Conservation (phyloP, 495 filamentous ascomycete species). For the Aspergillus incahuasiensis region DNA sequence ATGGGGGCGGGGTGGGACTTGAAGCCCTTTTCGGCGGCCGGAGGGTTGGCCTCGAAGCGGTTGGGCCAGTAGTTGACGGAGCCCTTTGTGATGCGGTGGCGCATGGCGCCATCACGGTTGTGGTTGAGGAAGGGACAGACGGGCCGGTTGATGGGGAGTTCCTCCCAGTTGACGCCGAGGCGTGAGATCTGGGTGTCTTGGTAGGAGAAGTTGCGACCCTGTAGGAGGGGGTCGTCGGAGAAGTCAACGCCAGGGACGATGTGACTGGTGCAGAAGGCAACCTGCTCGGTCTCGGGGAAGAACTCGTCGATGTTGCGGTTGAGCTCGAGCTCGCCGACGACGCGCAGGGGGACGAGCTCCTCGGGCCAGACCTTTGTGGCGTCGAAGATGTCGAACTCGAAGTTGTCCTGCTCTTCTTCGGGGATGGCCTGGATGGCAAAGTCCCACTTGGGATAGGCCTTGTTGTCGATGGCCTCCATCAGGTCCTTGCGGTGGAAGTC, state of each 20-base stretch:
- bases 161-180: conserved; percentile 79
- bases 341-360: conserved; percentile 70
- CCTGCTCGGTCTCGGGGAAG: conserved; percentile 76
- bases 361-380: conserved; percentile 93
- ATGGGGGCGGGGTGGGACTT: conserved; percentile 63
- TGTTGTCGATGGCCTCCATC: conserved; percentile 68
- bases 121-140: conserved; percentile 60
- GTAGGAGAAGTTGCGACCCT: conserved; percentile 85
- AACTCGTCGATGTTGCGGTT: conserved; percentile 83
- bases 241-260: conserved; percentile 85
- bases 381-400: conserved; percentile 88
- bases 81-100: conserved; percentile 57
- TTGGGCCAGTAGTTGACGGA: conserved; percentile 91
- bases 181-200: conserved; percentile 81
- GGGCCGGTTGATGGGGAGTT: conserved; percentile 77
- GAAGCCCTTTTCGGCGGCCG: conserved; percentile 61
- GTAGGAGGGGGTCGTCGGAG: conserved; percentile 77
- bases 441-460: conserved; percentile 70
- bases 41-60: conserved; percentile 59
- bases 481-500: conserved; percentile 88
- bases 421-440: conserved; percentile 76
- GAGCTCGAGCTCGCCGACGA: conserved; percentile 77
- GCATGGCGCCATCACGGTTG: conserved; percentile 35
- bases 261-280: conserved; percentile 82
- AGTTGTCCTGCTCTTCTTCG: conserved; percentile 68